Conservation (phyloP, 192 early-diverging fungal genomes). For the Funneliformis mosseae region DNA sequence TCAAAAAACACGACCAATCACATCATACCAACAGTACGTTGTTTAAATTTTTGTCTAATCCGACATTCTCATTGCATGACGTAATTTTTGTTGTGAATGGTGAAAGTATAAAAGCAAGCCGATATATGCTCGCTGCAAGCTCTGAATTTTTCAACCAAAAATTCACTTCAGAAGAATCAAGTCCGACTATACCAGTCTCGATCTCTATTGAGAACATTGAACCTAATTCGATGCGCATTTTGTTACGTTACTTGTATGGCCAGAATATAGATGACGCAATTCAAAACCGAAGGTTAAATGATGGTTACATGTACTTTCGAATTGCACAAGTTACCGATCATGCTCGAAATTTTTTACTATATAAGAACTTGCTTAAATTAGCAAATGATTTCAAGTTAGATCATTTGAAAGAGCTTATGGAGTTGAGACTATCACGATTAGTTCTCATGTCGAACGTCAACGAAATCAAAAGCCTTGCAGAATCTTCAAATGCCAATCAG, state of each 20-base stretch:
- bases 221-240: neutral
- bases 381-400: neutral
- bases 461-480: neutral
- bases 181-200: neutral
- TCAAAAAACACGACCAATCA: slow-evolving; percentile 1
- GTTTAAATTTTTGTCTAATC: neutral
- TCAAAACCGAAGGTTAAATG: neutral
- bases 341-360: neutral
- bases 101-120: neutral
- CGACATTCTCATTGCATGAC: neutral
- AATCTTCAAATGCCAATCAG: neutral
- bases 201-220: neutral
- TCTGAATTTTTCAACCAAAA: neutral
- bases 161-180: neutral
- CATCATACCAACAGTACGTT: neutral
- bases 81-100: neutral
- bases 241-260: slow-evolving; percentile 18
- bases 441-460: neutral
- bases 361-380: neutral
- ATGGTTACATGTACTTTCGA: neutral
- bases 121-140: slow-evolving; percentile 7
- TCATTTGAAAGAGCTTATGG: slow-evolving; percentile 10
- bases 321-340: neutral
- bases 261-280: slow-evolving; percentile 20
- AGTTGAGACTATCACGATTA: neutral